Evolutionary conservation across 179 eudicot genomes (phyloP), one percentile per base, ranked within the genome.

Genomic region (Actinidia polygama): DNA sequence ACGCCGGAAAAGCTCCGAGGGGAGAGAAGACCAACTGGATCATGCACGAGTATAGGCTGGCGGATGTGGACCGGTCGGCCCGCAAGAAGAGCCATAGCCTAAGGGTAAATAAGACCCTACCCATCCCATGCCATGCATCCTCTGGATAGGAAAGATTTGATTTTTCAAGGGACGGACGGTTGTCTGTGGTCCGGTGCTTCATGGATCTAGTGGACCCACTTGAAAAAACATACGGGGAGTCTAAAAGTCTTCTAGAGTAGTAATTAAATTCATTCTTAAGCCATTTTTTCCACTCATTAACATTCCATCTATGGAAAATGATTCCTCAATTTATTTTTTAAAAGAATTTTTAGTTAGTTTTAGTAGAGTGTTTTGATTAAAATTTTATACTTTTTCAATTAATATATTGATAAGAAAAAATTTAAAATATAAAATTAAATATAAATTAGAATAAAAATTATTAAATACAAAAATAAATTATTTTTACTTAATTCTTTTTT

Each of bases 1-100:
- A 94, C 77, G 86, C 93, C 30, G 96, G 96, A 5, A 93, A 91
- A 61, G 93, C 96, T 0, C 96, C 98, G 0, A 89, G 83, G 63
- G 96, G 98, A 18, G 93, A 88, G 73, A 94, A 91, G 78, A 90
- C 92, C n/a, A 90, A 94, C 73, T 92, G 98, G 96, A 94, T 94
- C 40, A 94, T 94, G 96, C 96, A 94, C 69, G 96, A 94, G 80
- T 94, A 93, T 78, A 89, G 98, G 83, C 89, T 94, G 0, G 98
- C 98, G 26, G 88, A 90, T 23, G 98, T 93, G 30, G 98, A 94
- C 81, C 95, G 96, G 8, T 93, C 98, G 24, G 94, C 91, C 67
- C 86, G 92, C 10, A 93, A 89, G 73, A 91, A 88, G 83, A 87
- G 68, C 86, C 90, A 86, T 72, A 87, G 88, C 58, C 85, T 90